Base-by-base conservation (phyloP, 2,329 filamentous ascomycete genomes). In the Elsinoe arachidis region DNA sequence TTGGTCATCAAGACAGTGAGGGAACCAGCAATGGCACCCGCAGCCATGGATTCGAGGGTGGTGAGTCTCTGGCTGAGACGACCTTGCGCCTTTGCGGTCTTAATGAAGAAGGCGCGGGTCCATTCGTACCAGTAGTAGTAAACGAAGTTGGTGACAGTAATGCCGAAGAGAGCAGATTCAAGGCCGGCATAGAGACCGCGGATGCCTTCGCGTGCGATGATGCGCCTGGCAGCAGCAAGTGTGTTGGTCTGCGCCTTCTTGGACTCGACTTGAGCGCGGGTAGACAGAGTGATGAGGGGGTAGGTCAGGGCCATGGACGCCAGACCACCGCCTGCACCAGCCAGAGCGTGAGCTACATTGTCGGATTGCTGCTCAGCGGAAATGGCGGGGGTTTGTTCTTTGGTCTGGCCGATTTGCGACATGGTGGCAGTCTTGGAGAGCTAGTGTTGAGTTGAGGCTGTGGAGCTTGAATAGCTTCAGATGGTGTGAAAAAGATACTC, bases 61-160 rank as follows among this genome's bases (percentile, higher is more conserved):
- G 89, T 93, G 70, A 99, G 85, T 71, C 90, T 58, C 30, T 58
- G 43, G 49, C 55, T 52, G 35, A 41, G 35, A 38, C 60, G 41
- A 37, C 58, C 56, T 35, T 55, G 37, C 35, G 61, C 14, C 35
- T 54, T 21, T 26, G 61, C 58, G 21, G 61, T 47, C 61, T 76
- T 81, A 47, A 61, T 56, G 57, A 59, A 60, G 41, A 87, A 87
- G 53, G 86, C 80, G 59, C 91, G 85, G 61, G 90, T 93, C 88
- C 90, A 99, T 77, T 99, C 93, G 74, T 97, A 99, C 79, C 89
- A 99, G 80, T 97, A 99, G 77, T 99, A 99, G 80, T 99, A 99
- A 49, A 99, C 92, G 71, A 99, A 99, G 78, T 99, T 99, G 66
- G 93, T 99, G 65, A 99, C 86, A 73, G 88, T 93, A 77, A 99